phyloP scores from a whole-genome alignment of 2,329 filamentous ascomycete species.

The Pseudophaeomoniella oleicola region DNA sequence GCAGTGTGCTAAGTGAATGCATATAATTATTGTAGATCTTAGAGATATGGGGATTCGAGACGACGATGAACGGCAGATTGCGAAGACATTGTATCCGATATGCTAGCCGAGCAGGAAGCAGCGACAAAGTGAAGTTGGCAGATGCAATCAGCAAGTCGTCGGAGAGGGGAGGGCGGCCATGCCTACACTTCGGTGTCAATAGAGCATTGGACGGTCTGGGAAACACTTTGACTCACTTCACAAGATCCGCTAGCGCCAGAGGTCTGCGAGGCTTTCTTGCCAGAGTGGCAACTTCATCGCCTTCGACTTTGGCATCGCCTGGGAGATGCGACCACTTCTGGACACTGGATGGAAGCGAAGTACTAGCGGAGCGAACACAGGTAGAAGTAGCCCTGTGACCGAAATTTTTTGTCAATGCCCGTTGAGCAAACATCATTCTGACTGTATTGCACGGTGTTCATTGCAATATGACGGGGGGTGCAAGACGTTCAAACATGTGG shows the following conservation, averaged over 20 bases:
- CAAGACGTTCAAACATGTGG: too few species aligned
- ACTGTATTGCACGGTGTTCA: neutral
- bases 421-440: neutral
- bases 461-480: too few species aligned
- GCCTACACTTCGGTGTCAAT: constrained; percentile 28
- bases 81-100: constrained; percentile 86
- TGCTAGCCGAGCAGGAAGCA: constrained; percentile 81
- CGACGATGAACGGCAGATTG: constrained; percentile 92
- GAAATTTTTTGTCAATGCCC: too few species aligned
- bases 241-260: constrained; percentile 73
- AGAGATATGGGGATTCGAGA: constrained; percentile 90
- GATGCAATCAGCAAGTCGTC: constrained; percentile 69
- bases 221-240: constrained; percentile 53
- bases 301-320: constrained; percentile 35
- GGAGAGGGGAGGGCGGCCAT: constrained; percentile 73
- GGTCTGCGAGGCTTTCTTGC: constrained; percentile 66
- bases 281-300: constrained; percentile 65
- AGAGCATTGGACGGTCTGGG: constrained; percentile 2
- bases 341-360: neutral
- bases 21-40: constrained; percentile 94
- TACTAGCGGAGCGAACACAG: neutral
- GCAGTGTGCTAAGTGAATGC: constrained; percentile 76
- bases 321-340: neutral
- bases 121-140: constrained; percentile 87
- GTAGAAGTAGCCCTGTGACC: neutral